A percentile compares a stretch with the other conserved stretches of the same genome.
Evolutionary conservation across 2,329 filamentous ascomycete species (phyloP).

Genomic region (Acrocalymma vagum): DNA sequence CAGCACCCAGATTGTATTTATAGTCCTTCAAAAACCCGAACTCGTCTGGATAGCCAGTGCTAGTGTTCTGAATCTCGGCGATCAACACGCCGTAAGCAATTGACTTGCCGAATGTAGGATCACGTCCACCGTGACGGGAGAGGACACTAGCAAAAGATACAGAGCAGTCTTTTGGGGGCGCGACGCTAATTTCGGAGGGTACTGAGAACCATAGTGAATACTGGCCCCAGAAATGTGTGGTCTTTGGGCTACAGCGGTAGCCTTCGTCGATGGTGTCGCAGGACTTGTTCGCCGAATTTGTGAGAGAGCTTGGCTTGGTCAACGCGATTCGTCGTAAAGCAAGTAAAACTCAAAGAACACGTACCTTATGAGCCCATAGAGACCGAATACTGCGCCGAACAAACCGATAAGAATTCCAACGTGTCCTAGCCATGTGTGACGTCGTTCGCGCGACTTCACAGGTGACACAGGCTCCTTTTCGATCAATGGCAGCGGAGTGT

Average conservation of each 20-base stretch:
- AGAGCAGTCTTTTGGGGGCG: constrained; percentile 72
- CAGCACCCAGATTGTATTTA: constrained; percentile 73
- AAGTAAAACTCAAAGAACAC: constrained; percentile 3
- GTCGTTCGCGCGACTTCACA: constrained; percentile 22
- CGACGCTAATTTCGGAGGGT: constrained; percentile 68
- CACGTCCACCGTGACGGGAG: constrained; percentile 84
- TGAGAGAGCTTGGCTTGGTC: constrained; percentile 26
- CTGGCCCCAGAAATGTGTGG: constrained; percentile 81
- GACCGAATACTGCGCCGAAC: constrained; percentile 21
- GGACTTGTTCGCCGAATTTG: constrained; percentile 25
- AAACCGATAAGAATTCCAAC: constrained; percentile 25
- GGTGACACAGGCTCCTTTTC: constrained; percentile 35
- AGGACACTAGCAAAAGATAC: constrained; percentile 83
- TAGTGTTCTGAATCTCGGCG: constrained; percentile 68
- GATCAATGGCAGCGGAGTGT: constrained; percentile 37
- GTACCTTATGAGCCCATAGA: constrained; percentile 39
- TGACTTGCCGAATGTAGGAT: constrained; percentile 77
- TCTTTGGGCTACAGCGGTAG: constrained; percentile 68
- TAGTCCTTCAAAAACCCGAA: constrained; percentile 78
- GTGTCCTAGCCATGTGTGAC: constrained; percentile 14
- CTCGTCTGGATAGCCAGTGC: constrained; percentile 64
- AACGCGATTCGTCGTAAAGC: constrained; percentile 19
- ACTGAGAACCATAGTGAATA: constrained; percentile 87
- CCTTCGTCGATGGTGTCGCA: constrained; percentile 66
- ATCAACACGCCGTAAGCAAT: constrained; percentile 70